Evolutionary conservation across 2,329 filamentous ascomycete species (phyloP), one percentile per base, ranked within the genome.

Genomic region (Epichloe sibirici): DNA sequence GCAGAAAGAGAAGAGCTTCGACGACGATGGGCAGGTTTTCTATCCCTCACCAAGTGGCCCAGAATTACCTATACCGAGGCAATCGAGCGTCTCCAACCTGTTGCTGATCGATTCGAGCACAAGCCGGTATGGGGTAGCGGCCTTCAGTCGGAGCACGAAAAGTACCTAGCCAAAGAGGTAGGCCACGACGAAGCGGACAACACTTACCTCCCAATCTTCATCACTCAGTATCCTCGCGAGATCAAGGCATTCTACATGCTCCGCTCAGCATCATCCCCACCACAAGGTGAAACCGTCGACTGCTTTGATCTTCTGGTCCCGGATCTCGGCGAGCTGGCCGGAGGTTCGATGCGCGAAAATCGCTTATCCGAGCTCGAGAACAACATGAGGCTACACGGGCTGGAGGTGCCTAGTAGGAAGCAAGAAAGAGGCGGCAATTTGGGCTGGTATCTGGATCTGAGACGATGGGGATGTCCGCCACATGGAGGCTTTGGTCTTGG

Each of bases 281-380:
- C 58, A 4, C 57, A 64, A 45, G 65, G 67, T 45, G 59, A 64
- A 46, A 94, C 89, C 4, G 89, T 89, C 12, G 88, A 90, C 55
- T 95, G 89, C 70, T 96, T 96, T 65, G 90, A 96, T 66, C 78
- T 96, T 47, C 74, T 96, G 15, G 82, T 95, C 15, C 89, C 89
- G 15, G 86, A 90, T 54, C 76, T 91, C 53, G 90, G 88, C 64
- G 90, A 96, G 69, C 79, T 95, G 48, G 88, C 86, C 2, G 90
- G 90, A 28, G 90, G 90, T 38, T 95, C 89, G 3, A 81, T 95
- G 74, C 88, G 90, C 69, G 90, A 95, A 69, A 82, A 95, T 69
- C 81, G 86, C 44, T 72, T 90, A 38, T 70, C 78, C 1, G 71
- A 82, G 45, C 75, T 95, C 23, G 69, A 85, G 54, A 71, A 78